A percentile compares a stretch with the other conserved stretches of the same genome.
Conservation (phyloP, 306 rosid genomes). For the Trifolium fragiferum region DNA sequence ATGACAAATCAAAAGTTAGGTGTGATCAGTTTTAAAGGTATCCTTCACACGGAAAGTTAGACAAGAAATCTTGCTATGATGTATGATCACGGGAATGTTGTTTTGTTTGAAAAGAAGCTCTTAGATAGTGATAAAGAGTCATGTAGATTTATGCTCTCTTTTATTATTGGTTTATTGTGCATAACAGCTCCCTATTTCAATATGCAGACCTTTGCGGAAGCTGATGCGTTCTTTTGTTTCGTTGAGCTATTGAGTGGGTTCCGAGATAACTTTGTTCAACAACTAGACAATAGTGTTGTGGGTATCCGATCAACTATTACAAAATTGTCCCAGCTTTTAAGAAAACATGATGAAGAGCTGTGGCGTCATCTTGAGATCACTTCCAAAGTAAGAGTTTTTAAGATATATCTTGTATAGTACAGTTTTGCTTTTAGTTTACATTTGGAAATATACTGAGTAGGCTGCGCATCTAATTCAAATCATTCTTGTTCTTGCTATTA, state of each 20-base stretch:
- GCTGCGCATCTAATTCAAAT: conserved; percentile 16
- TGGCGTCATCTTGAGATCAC: conserved; percentile 99
- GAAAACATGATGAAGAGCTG: conserved; percentile 94
- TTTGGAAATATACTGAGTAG: conserved; percentile 25
- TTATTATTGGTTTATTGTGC: conserved; percentile 36
- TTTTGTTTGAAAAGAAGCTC: conserved; percentile 6
- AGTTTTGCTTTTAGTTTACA: conserved; percentile 10
- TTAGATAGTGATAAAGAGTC: conserved; percentile 8
- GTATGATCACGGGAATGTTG: conserved; percentile 10
- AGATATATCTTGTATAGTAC: conserved; percentile 16
- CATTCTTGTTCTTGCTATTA: conserved; percentile 7
- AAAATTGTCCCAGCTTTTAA: conserved; percentile 85
- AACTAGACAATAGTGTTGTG: conserved; percentile 95
- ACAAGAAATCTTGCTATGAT: conserved; percentile 12
- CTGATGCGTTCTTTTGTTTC: conserved; percentile 97
- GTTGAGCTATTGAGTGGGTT: conserved; percentile 95
- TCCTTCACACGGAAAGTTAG: conserved; percentile 8
- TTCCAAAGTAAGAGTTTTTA: conserved; percentile 72
- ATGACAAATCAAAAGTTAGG: not conserved
- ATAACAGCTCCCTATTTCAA: conserved; percentile 46
- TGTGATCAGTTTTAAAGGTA: not conserved
- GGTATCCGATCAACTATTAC: conserved; percentile 98
- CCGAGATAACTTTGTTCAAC: conserved; percentile 97
- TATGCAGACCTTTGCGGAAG: conserved; percentile 89
- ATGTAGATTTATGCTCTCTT: conserved; percentile 19